Conservation (phyloP, 345 rosid species). For the Stellera chamaejasme region DNA sequence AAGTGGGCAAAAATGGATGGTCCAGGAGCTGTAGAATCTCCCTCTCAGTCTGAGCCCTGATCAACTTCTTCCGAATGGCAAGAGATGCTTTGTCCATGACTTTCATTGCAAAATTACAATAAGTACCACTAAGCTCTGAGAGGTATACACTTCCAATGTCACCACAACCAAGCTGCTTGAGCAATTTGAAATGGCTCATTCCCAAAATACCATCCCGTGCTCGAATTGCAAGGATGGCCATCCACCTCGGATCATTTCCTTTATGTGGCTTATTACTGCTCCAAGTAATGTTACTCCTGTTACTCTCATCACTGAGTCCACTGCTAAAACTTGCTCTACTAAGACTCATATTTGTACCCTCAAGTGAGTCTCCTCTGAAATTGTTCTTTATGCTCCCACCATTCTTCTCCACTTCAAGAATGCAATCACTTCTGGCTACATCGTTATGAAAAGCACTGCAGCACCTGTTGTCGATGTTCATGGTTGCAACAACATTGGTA, state of each 20-base stretch:
- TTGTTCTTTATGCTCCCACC: conserved; percentile 61
- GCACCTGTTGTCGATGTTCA: conserved; percentile 80
- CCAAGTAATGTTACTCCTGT: conserved; percentile 89
- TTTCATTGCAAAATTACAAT: conserved; percentile 90
- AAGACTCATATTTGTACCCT: conserved; percentile 74
- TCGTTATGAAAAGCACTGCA: conserved; percentile 51
- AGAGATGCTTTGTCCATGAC: conserved; percentile 99
- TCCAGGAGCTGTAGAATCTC: conserved; percentile 93
- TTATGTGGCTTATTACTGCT: conserved; percentile 94
- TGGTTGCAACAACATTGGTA: conserved; percentile 55
- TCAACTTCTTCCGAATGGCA: conserved; percentile 88
- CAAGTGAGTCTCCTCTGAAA: conserved; percentile 68
- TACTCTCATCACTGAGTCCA: conserved; percentile 83
- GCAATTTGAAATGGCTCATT: conserved; percentile 90
- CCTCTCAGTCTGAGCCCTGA: conserved; percentile 94
- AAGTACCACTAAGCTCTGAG: conserved; percentile 85
- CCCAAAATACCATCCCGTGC: conserved; percentile 85
- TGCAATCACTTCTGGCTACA: conserved; percentile 65
- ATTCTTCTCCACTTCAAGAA: conserved; percentile 63
- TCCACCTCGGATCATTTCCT: conserved; percentile 98
- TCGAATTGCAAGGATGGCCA: conserved; percentile 79
- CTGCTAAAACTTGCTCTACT: conserved; percentile 84
- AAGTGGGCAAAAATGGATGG: conserved; percentile 94
- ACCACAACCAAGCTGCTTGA: conserved; percentile 92
- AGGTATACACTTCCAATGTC: conserved; percentile 98